Percentiles rank a stretch among this genome's conserved stretches.
Evolutionary conservation across 2,329 filamentous ascomycete genomes (phyloP).

Genomic region (Monilinia polystroma): DNA sequence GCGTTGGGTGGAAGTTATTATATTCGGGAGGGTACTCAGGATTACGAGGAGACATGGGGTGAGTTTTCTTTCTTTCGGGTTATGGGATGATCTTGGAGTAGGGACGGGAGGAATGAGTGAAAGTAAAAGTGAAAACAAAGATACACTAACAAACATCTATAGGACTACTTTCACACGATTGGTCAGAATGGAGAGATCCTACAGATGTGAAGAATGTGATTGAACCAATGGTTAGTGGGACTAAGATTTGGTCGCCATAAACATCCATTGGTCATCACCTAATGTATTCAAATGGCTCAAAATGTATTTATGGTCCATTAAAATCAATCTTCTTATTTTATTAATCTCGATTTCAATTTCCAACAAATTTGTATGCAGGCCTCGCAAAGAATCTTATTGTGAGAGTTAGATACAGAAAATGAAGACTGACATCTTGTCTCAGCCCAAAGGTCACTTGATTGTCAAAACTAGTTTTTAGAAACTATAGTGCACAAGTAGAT

Average conservation of each 20-base stretch:
- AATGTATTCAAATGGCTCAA: background rate
- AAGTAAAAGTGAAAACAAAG: background rate
- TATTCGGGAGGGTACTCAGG: slow-evolving; percentile 51
- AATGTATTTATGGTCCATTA: background rate
- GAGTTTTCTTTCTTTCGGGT: slow-evolving; percentile 39
- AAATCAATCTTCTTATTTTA: background rate
- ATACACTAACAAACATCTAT: background rate
- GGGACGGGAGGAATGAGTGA: background rate
- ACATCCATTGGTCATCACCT: background rate
- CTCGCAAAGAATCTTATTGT: no score
- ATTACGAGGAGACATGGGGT: slow-evolving; percentile 59
- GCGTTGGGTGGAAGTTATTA: slow-evolving; percentile 60
- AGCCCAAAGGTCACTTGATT: no score
- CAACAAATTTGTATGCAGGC: no score
- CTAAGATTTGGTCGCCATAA: slow-evolving; percentile 19
- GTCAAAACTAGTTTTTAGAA: no score
- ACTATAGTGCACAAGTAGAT: no score
- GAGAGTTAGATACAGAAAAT: no score
- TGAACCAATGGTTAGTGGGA: slow-evolving; percentile 19
- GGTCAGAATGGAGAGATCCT: slow-evolving; percentile 20
- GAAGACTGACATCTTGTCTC: no score
- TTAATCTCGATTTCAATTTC: background rate
- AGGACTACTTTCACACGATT: slow-evolving; percentile 20
- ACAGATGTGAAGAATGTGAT: slow-evolving; percentile 1
- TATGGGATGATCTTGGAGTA: no score